Percentiles rank a stretch among this genome's conserved stretches.
These are phyloP conservation scores for Aegilops umbellulata DNA, from an alignment of 176 grass and related monocot genomes.

Conservation along the genomic window DNA sequence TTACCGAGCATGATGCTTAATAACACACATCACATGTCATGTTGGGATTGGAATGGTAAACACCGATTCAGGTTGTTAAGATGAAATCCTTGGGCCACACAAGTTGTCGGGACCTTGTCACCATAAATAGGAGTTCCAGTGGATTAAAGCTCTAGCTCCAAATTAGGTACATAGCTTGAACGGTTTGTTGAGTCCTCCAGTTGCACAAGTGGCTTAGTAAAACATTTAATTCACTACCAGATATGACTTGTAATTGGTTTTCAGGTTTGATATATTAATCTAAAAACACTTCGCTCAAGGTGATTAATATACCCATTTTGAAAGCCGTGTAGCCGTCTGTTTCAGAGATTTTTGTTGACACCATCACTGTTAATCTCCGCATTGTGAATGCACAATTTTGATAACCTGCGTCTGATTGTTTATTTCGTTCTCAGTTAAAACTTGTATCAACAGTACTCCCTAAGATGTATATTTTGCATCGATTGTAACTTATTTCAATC, in stretches of 20 bases:
- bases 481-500: not conserved
- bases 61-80: slow-evolving; percentile 10
- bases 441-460: not conserved
- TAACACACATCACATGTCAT: not conserved
- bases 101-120: slow-evolving; percentile 14
- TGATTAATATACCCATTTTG: not conserved
- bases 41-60: slow-evolving; percentile 15
- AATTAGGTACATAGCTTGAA: not conserved
- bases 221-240: not conserved
- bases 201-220: not conserved
- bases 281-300: not conserved
- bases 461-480: not conserved
- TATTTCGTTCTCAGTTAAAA: not conserved
- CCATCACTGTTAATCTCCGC: not conserved
- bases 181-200: slow-evolving; percentile 10
- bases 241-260: slow-evolving; percentile 10
- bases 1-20: not conserved
- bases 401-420: not conserved
- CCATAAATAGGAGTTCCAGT: slow-evolving; percentile 8
- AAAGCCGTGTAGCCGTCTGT: not conserved
- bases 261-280: not conserved
- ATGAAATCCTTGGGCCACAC: slow-evolving; percentile 15
- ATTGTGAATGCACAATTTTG: not conserved
- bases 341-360: not conserved
- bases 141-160: slow-evolving; percentile 6